Evolutionary conservation across 257 asterid genomes (phyloP), one percentile per base, ranked within the genome.

Genomic region (Ophiorrhiza pumila): DNA sequence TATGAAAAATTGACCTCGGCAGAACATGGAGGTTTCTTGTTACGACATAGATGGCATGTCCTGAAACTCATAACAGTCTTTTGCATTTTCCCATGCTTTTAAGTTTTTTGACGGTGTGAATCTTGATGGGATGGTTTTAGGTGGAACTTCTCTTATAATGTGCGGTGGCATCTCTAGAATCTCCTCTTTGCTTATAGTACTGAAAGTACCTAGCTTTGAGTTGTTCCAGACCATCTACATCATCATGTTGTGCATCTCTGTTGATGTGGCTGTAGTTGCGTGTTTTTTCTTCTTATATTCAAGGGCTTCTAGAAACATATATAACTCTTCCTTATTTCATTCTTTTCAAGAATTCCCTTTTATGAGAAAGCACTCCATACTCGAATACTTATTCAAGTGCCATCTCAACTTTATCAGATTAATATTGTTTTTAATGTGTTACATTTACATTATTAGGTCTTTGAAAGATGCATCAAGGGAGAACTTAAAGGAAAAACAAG

Each of bases 401-500:
- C 52, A 22, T 69, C 58, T 12, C n/a, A 23, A 50, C 25, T 53
- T n/a, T 59, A n/a, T 47, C 23, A 29, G 56, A 20, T 27, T 69
- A 9, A 11, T 2, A n/a, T 8, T 1, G 60, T 69, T 59, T 22
- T 22, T 41, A 22, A 45, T 74, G 57, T 68, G 42, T 73, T 66
- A 42, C 58, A 62, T 72, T 71, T 68, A 77, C 39, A 68, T 65
- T 76, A 14, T 67, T 76, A 94, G 97, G 99, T 94, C 78, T 94
- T 94, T 17, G 96, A 94, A 72, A 90, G 75, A 81, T 91, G 97
- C 86, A 94, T 94, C 72, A 88, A 83, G 82, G 97, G 87, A 74
- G 99, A 94, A 78, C 76, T 94, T 67, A 84, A 84, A 78, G 97
- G 91, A 61, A 94, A 86, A 83, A 94, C 99, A 45, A 90, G 99